Conservation (phyloP, 805 yeast species). For the Sporopachydermia lactativora region DNA sequence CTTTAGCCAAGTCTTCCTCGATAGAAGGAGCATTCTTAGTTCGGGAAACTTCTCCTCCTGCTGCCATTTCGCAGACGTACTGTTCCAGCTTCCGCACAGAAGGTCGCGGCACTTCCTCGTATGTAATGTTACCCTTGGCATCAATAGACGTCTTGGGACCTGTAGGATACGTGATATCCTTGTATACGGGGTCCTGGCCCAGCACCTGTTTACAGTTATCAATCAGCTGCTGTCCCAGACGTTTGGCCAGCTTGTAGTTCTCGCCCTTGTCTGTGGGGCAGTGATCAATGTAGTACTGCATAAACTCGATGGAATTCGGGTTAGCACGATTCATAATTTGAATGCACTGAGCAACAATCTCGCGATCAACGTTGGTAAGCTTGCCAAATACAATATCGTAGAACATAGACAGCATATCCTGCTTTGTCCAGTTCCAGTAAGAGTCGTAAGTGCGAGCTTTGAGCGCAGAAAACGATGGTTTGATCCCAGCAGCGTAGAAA, state of each 20-base stretch:
- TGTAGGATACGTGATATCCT: constrained; percentile 87
- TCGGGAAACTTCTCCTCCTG: constrained; percentile 77
- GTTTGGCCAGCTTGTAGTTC: constrained; percentile 82
- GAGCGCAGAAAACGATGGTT: constrained; percentile 78
- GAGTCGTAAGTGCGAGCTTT: constrained; percentile 96
- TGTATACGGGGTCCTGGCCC: constrained; percentile 78
- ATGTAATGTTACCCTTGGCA: constrained; percentile 73
- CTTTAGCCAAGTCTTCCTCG: constrained; percentile 71
- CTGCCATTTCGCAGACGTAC: constrained; percentile 92
- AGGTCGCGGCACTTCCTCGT: constrained; percentile 76
- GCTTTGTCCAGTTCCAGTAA: constrained; percentile 99
- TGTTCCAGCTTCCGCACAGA: constrained; percentile 90
- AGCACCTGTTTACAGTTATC: constrained; percentile 88
- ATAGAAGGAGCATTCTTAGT: constrained; percentile 52
- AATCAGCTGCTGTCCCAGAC: constrained; percentile 82
- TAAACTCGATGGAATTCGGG: constrained; percentile 84
- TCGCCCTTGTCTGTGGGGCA: constrained; percentile 80
- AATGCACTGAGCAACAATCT: constrained; percentile 91
- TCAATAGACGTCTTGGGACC: constrained; percentile 89
- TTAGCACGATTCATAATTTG: constrained; percentile 96
- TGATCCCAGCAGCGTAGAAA: constrained; percentile 80
- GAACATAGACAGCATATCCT: constrained; percentile 86
- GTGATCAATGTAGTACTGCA: constrained; percentile 88
- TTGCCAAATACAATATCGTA: constrained; percentile 94
- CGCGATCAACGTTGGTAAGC: constrained; percentile 81